Percentiles rank a stretch among this genome's conserved stretches.
These are phyloP conservation scores for Globisporangium okanoganense DNA, from an alignment of 352 stramenopile genomes.

Conservation along the genomic window DNA sequence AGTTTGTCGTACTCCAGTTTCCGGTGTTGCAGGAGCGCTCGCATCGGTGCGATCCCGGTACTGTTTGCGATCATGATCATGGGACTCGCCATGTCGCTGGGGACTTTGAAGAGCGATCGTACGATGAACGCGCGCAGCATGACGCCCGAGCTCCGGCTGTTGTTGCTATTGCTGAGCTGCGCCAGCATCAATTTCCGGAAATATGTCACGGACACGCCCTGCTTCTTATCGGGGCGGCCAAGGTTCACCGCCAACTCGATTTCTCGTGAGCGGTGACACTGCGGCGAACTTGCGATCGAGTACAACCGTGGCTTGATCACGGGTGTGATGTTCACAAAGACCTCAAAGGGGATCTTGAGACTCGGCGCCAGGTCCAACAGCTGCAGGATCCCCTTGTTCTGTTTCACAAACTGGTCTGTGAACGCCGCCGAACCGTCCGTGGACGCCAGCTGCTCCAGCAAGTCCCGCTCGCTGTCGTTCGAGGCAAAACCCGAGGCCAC, in stretches of 20 bases:
- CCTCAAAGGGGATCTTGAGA: conserved; percentile 41
- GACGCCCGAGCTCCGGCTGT: conserved; percentile 35
- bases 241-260: conserved; percentile 92
- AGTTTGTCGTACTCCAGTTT: conserved; percentile 13
- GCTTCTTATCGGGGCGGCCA: conserved; percentile 40
- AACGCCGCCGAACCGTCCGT: conserved; percentile 82
- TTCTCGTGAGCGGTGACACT: conserved; percentile 35
- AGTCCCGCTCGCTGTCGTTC: conserved; percentile 33
- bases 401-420: conserved; percentile 67
- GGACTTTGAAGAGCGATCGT: conserved; percentile 89
- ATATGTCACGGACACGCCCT: conserved; percentile 23
- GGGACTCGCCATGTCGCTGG: conserved; percentile 60
- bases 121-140: conserved; percentile 88
- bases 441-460: conserved; percentile 38
- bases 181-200: conserved; percentile 10
- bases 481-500: conserved; percentile 45
- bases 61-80: conserved; percentile 91
- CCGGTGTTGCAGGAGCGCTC: conserved; percentile 33
- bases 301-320: conserved; percentile 90
- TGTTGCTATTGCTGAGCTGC: conserved; percentile 12
- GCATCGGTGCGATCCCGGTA: conserved; percentile 90
- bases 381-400: conserved; percentile 69
- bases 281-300: conserved; percentile 91
- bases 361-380: conserved; percentile 64
- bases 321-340: conserved; percentile 85